phyloP scores from a whole-genome alignment of 1,284 basidiomycete genomes.

The Stygiomarasmius scandens region DNA sequence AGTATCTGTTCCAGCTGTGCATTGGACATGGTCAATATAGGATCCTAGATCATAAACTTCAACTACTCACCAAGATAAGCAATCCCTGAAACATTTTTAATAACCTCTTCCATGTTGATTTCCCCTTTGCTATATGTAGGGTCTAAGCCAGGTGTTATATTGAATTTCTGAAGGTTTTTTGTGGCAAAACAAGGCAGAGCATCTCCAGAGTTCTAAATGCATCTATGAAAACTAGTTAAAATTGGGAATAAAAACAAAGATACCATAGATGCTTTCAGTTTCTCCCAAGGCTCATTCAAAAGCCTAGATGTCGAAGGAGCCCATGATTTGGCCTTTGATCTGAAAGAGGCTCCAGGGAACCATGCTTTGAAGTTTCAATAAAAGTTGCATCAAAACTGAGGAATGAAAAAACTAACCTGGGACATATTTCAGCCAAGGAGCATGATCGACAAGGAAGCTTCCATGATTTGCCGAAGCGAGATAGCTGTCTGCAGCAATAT shows the following conservation, averaged over 20 bases:
- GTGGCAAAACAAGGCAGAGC: constrained; percentile 20
- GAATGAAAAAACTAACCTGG: constrained; percentile 17
- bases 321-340: constrained; percentile 27
- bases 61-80: constrained; percentile 18
- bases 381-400: constrained; percentile 1
- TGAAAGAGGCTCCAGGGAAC: constrained; percentile 35
- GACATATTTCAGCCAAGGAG: constrained; percentile 29
- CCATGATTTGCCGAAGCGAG: constrained; percentile 29
- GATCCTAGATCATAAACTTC: neutral
- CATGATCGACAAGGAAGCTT: constrained; percentile 32
- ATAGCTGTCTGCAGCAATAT: constrained; percentile 25
- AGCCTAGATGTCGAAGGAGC: constrained; percentile 13
- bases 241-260: neutral
- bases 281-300: constrained; percentile 23
- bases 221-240: neutral
- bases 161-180: constrained; percentile 15
- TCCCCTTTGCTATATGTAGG: no score
- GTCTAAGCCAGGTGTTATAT: neutral
- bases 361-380: no score
- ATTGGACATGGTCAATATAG: neutral
- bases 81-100: constrained; percentile 23
- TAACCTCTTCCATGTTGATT: constrained; percentile 18
- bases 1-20: constrained; percentile 34
- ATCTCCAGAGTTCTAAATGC: constrained; percentile 15
- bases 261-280: constrained; percentile 22